phyloP scores from a whole-genome alignment of 73 alveolate species.

The Symbiodinium natans region DNA sequence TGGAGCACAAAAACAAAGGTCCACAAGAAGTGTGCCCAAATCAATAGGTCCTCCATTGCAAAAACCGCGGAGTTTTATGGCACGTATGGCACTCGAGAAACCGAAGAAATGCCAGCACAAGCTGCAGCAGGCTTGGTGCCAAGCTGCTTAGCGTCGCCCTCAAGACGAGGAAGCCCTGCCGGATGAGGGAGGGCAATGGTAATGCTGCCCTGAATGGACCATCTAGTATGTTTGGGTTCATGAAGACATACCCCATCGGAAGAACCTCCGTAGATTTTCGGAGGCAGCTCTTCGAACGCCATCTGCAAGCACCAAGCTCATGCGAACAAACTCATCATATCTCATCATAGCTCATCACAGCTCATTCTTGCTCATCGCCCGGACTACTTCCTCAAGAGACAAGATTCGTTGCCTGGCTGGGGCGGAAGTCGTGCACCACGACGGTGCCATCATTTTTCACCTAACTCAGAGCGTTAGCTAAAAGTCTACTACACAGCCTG shows the following conservation, averaged over 20 bases:
- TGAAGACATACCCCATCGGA: not conserved
- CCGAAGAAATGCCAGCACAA: too few species aligned
- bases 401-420: conserved; percentile 41
- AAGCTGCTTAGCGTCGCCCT: not conserved
- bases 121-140: not conserved
- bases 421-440: conserved; percentile 64
- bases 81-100: not conserved
- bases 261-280: not conserved
- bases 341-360: not conserved
- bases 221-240: not conserved
- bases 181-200: too few species aligned
- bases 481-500: not conserved
- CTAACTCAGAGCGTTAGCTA: not conserved
- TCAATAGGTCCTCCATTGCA: too few species aligned
- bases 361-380: not conserved
- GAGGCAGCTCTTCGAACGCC: conserved; percentile 50
- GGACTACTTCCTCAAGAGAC: not conserved
- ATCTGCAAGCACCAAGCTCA: not conserved
- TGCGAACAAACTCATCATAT: not conserved
- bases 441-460: conserved; percentile 83
- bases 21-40: too few species aligned
- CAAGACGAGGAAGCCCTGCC: not conserved
- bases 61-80: not conserved
- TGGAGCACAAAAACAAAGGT: too few species aligned
- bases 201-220: too few species aligned